Base-by-base conservation (phyloP, 352 stramenopile genomes). In the Detonula confervacea region DNA sequence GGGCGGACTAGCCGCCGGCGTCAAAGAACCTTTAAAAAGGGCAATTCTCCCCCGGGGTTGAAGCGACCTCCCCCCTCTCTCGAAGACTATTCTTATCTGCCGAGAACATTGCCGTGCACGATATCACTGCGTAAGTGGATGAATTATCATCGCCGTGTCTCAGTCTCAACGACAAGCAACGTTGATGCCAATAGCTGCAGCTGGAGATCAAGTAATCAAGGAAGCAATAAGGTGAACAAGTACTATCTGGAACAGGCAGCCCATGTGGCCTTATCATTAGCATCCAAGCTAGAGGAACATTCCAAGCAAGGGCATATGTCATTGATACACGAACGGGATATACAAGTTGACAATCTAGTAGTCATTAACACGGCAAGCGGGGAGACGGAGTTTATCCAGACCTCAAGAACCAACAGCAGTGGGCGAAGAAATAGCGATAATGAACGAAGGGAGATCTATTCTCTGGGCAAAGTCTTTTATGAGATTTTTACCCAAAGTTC, bases 231-330 rank as follows among this genome's bases (percentile, higher is more conserved):
- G 49, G 27, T 29, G 8, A 49, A 61, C 33, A 55, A 52, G 35
- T 2, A 61, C n/a, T 73, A 73, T 51, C 27, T 73, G 18, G 47
- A 73, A 51, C 49, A 61, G 46, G 64, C 64, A 5, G 25, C 49
- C 4, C 29, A 49, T 30, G 20, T 73, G 2, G 64, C 64, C 9
- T 33, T 73, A 1, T 73, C 64, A 16, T 24, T 73, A 24, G 64
- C 64, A 9, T 25, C 5, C 39, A 63, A 46, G 29, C 25, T 61
- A 44, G 11, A 12, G 16, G 30, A 25, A 9, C 25, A 60, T 16
- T 42, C 7, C n/a, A 11, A 29, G 4, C 8, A 4, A 35, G 24
- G 54, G 6, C 6, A 42, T 44, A 6, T 37, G 18, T 20, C 24
- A 27, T 22, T 57, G 4, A 44, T 71, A 2, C 29, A 24, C 47